Percentiles rank a stretch among this genome's conserved stretches.
These are phyloP conservation scores for Kregervanrija pseudodelftensis DNA, from an alignment of 805 yeast species.

Conservation along the genomic window DNA sequence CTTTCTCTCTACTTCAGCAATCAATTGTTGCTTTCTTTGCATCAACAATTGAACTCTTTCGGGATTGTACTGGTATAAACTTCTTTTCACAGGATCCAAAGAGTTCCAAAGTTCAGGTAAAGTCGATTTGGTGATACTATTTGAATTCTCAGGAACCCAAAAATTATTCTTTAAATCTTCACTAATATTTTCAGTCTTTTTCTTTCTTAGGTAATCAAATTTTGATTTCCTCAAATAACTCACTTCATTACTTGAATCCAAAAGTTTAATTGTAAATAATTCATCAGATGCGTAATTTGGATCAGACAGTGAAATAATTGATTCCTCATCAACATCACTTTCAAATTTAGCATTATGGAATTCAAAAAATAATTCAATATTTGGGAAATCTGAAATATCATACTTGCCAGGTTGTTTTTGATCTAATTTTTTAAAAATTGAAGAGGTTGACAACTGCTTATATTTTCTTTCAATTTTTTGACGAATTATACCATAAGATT, in stretches of 20 bases:
- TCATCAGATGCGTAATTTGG: conserved; percentile 43
- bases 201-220: no score
- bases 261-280: conserved; percentile 40
- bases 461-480: conserved; percentile 45
- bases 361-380: conserved; percentile 13
- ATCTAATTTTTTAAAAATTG: conserved; percentile 25
- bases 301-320: conserved; percentile 45
- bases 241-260: conserved; percentile 22
- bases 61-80: conserved; percentile 1
- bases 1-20: background rate
- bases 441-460: conserved; percentile 40
- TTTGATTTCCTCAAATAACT: background rate
- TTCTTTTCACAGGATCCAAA: conserved; percentile 1
- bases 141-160: conserved; percentile 5
- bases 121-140: conserved; percentile 1
- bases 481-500: conserved; percentile 52
- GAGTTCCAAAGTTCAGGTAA: conserved; percentile 1
- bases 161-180: conserved; percentile 15
- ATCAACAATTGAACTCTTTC: background rate
- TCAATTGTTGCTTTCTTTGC: no score
- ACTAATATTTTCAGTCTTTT: background rate
- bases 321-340: conserved; percentile 30
- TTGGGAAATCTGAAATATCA: conserved; percentile 20
- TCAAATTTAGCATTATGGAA: conserved; percentile 25
- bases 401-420: conserved; percentile 12